Evolutionary conservation across 2,329 filamentous ascomycete species (phyloP).

Genomic region (Fusarium protoensiforme): DNA sequence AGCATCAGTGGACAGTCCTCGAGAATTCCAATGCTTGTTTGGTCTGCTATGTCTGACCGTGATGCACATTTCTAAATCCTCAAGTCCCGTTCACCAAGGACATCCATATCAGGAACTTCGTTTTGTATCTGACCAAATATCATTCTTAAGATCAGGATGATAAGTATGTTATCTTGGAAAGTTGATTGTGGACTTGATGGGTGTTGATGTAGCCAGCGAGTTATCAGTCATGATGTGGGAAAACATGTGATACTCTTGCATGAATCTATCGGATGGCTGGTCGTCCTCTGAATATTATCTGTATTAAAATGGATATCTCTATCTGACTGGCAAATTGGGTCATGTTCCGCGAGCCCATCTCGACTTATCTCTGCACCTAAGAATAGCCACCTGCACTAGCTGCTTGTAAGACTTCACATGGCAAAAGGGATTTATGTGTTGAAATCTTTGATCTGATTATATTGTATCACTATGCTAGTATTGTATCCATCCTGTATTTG

Average conservation of each 20-base stretch:
- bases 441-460: slow-evolving; percentile 2
- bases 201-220: background rate
- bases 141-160: accelerated
- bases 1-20: background rate
- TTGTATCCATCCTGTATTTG: background rate
- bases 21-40: background rate
- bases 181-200: background rate
- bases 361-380: background rate
- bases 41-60: background rate
- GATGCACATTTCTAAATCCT: background rate
- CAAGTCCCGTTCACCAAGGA: background rate
- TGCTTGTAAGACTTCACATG: background rate
- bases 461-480: background rate
- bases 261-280: background rate
- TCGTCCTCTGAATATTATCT: background rate
- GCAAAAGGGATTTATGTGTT: background rate
- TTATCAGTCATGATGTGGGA: background rate
- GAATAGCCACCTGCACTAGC: background rate
- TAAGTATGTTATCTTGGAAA: background rate
- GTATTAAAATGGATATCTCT: background rate
- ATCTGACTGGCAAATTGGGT: background rate
- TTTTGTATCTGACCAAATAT: background rate
- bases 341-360: background rate
- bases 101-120: background rate
- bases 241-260: background rate